Evolutionary conservation across 2,329 filamentous ascomycete genomes (phyloP).

Genomic region (Cladophialophora bantiana): DNA sequence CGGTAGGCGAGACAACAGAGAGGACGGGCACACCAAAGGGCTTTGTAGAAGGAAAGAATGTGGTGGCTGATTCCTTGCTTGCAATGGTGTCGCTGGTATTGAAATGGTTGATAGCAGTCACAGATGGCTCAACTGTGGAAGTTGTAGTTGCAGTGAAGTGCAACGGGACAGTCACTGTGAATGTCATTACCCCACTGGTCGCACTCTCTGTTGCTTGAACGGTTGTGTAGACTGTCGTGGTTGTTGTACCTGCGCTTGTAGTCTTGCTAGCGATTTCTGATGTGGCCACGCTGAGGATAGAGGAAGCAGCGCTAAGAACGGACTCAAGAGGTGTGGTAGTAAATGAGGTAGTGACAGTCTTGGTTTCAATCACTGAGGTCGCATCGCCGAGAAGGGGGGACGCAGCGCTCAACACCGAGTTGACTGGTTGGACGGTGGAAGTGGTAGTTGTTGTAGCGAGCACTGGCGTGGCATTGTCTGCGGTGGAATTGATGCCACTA

Average conservation of each 20-base stretch:
- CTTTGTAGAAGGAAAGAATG: not conserved
- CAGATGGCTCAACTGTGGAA: not conserved
- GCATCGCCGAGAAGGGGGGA: conserved; percentile 1
- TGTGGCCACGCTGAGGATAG: not conserved
- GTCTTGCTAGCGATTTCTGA: conserved; percentile 8
- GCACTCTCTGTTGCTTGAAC: not conserved
- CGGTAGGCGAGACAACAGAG: not conserved
- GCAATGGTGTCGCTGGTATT: conserved; percentile 1
- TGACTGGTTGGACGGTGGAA: not conserved
- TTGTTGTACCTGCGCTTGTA: not conserved
- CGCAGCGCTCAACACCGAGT: not conserved
- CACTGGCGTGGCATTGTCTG: not conserved
- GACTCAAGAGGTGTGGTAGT: conserved; percentile 2
- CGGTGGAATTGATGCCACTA: not conserved
- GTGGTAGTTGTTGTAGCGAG: not conserved
- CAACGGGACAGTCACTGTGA: not conserved
- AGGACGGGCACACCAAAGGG: not conserved
- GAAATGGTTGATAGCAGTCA: not conserved
- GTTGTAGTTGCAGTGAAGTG: not conserved
- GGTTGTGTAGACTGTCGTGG: conserved; percentile 7
- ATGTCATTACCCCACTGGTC: not conserved
- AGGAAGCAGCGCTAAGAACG: not conserved
- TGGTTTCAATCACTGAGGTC: conserved; percentile 10
- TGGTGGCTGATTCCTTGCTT: conserved; percentile 1
- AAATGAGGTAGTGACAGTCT: conserved; percentile 8